Evolutionary conservation across 352 stramenopile genomes (phyloP).

Genomic region (Pythium catenulatum): DNA sequence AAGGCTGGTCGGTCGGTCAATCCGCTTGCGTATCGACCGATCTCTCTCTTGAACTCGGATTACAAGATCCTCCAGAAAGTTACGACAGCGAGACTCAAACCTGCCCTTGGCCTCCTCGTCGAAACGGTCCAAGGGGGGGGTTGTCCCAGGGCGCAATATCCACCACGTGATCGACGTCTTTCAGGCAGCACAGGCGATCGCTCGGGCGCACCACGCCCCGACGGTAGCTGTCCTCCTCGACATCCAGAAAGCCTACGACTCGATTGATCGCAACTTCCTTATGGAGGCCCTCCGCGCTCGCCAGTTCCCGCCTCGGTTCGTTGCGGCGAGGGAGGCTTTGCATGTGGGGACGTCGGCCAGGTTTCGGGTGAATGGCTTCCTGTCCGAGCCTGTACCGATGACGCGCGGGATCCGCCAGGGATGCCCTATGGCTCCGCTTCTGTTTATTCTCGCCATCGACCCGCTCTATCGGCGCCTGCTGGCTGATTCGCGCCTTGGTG

Average conservation of each 20-base stretch:
- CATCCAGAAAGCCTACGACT: conserved; percentile 46
- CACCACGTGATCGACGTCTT: conserved; percentile 35
- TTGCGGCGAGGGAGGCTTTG: not conserved
- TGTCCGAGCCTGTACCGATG: not conserved
- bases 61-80: conserved; percentile 34
- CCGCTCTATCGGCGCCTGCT: conserved; percentile 10
- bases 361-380: conserved; percentile 25
- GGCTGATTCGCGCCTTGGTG: not conserved
- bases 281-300: not conserved
- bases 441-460: conserved; percentile 43
- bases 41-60: conserved; percentile 44
- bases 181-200: not conserved
- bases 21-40: not conserved
- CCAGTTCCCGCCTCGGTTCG: not conserved
- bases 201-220: not conserved
- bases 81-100: not conserved
- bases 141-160: conserved; percentile 29
- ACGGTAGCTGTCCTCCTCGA: conserved; percentile 29
- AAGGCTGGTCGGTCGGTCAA: not conserved
- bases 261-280: not conserved
- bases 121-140: not conserved
- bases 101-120: not conserved
- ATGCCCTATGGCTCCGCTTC: conserved; percentile 25
- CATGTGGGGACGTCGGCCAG: not conserved
- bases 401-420: conserved; percentile 34